A percentile compares a stretch with the other conserved stretches of the same genome.
phyloP scores from a whole-genome alignment of 495 filamentous ascomycete species.

The Penicillium psychrofluorescens region DNA sequence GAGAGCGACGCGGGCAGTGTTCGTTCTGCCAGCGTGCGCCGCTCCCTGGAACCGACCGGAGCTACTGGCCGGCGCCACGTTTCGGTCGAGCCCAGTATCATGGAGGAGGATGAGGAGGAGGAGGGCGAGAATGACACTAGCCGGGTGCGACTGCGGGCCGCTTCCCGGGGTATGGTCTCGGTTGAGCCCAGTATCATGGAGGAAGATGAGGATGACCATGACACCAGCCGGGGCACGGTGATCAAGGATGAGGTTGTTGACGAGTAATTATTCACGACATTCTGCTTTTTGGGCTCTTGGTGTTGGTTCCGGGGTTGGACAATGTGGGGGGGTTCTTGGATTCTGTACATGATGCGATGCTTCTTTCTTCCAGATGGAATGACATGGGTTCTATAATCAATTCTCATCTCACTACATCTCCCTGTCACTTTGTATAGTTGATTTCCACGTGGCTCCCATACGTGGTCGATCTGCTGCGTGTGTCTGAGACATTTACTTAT shows the following conservation, averaged over 20 bases:
- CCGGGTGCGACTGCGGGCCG: constrained; percentile 8
- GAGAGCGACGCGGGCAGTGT: constrained; percentile 29
- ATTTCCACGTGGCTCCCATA: no score
- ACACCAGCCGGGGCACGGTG: constrained; percentile 41
- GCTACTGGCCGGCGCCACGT: constrained; percentile 20
- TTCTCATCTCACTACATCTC: no score
- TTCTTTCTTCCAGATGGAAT: not conserved
- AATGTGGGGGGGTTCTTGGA: not conserved
- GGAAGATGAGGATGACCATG: constrained; percentile 47
- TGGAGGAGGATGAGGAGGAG: constrained; percentile 44
- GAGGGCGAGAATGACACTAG: constrained; percentile 17
- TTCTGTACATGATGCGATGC: constrained; percentile 5
- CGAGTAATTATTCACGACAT: constrained; percentile 17
- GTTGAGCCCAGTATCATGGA: constrained; percentile 31
- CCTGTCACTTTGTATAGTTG: no score
- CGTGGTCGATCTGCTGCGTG: not conserved
- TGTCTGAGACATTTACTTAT: no score
- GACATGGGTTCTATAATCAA: no score
- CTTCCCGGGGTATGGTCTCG: constrained; percentile 10
- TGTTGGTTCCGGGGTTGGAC: constrained; percentile 6
- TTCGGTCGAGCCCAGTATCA: constrained; percentile 39
- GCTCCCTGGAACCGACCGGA: constrained; percentile 30
- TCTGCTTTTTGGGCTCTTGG: constrained; percentile 16
- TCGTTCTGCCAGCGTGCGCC: constrained; percentile 31
- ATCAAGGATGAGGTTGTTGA: constrained; percentile 44